Conservation (phyloP, 768 basidiomycete genomes). For the Lactarius vividus region DNA sequence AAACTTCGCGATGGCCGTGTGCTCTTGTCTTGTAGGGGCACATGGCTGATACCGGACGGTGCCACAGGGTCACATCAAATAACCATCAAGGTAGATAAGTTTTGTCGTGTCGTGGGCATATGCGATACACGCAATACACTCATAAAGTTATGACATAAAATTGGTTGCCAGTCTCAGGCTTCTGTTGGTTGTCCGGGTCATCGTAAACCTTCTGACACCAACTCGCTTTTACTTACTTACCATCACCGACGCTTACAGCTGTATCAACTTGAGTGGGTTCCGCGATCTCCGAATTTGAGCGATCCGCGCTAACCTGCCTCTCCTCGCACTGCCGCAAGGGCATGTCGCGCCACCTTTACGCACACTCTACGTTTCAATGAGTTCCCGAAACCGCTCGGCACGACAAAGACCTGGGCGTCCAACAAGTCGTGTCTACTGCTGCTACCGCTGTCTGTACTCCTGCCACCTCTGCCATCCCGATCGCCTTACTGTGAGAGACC, state of each 20-base stretch:
- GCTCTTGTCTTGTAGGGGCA: neutral
- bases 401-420: neutral
- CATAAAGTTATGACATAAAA: neutral
- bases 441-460: neutral
- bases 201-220: neutral
- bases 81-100: neutral
- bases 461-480: constrained; percentile 41
- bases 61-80: neutral
- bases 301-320: neutral
- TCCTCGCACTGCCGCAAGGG: neutral
- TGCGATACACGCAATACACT: neutral
- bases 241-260: neutral
- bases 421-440: neutral
- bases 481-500: no score
- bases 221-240: neutral
- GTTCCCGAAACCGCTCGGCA: neutral
- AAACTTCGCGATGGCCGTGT: neutral
- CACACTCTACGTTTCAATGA: neutral
- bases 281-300: neutral
- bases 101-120: neutral
- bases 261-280: neutral
- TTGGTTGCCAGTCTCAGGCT: neutral
- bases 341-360: neutral
- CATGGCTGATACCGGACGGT: neutral
- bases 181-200: neutral